phyloP scores from a whole-genome alignment of 306 rosid genomes.

The Malus fusca region DNA sequence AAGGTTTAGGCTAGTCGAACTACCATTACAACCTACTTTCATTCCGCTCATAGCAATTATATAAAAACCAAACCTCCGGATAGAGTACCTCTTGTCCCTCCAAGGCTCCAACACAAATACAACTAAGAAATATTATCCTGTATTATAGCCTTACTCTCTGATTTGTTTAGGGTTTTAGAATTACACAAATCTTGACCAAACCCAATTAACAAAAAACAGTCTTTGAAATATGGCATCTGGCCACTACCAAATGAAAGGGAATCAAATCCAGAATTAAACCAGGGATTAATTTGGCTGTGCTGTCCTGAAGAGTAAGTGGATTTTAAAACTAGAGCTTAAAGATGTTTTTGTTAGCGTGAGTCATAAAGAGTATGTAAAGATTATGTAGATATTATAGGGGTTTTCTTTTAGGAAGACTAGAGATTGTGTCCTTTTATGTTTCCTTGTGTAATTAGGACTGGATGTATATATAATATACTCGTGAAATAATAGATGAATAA shows the following conservation, averaged over 20 bases:
- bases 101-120: background rate
- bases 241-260: background rate
- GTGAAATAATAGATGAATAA: no score
- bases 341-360: no score
- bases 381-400: no score
- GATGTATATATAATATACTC: no score
- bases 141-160: background rate
- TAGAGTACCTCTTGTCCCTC: background rate
- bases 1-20: background rate
- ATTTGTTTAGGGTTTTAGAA: conserved; percentile 3
- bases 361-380: no score
- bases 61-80: background rate
- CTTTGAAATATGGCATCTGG: background rate
- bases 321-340: no score
- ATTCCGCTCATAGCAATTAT: background rate
- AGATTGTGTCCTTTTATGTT: no score
- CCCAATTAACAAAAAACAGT: background rate
- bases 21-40: background rate
- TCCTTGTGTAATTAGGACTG: no score
- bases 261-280: background rate
- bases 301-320: background rate
- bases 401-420: no score
- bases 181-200: conserved; percentile 3
- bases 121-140: background rate
- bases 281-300: background rate